Evolutionary conservation across 2,329 filamentous ascomycete species (phyloP), one percentile per base, ranked within the genome.

Genomic region (Penicillium griseofulvum): DNA sequence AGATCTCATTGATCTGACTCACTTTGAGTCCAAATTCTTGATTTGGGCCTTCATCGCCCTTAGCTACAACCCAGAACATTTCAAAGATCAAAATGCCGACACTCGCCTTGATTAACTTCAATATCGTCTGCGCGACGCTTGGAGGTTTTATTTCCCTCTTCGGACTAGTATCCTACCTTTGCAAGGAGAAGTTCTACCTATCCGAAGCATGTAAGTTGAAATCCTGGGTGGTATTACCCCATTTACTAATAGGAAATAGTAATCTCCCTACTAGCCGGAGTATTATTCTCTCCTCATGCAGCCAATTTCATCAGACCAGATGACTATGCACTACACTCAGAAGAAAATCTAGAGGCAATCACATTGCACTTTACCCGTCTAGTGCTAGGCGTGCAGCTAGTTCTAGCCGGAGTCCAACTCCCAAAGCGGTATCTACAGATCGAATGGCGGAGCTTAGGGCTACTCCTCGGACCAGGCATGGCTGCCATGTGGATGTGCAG

Each of bases 121-220:
- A 96, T 74, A 88, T 94, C 61, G 83, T 91, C 52, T 86, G 90
- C 69, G 87, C 89, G 50, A 83, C 90, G 8, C 75, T 96, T 12
- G 92, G 92, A 14, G 92, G 90, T 1, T 97, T 95, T 76, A 86
- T 97, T 58, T 91, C 90, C 0, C 64, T 95, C n/a, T 97, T 96
- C 68, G 91, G 91, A 4, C 77, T 97, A 41, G 90, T 97, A 0
- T 96, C 91, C 0, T 96, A 91, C 69, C 81, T 96, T 17, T 81
- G 90, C 68, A 96, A 97, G 70, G 92, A 96, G 76, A 88, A 86
- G 55, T 93, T 90, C 69, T 96, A 96, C 71, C 81, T 97, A 1
- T 96, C 91, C 1, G 92, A 97, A 81, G 90, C 92, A 50, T 78
- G 90, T 93, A 78, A 71, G 88, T 84, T 26, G 29, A 34, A 16